Conservation (phyloP, 2,329 filamentous ascomycete genomes). For the Emergomyces orientalis region DNA sequence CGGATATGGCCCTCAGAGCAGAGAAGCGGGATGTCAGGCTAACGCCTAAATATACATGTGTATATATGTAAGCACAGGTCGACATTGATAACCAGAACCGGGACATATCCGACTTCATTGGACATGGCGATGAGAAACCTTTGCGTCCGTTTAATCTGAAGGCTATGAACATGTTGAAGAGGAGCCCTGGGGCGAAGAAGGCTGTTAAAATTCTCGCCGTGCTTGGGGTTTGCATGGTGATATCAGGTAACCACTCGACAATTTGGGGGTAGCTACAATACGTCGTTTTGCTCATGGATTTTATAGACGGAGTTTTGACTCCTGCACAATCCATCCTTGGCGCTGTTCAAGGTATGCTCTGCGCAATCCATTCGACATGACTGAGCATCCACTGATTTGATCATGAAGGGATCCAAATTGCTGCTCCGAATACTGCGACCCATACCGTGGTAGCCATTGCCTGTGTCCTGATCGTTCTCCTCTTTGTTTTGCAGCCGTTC, state of each 20-base stretch:
- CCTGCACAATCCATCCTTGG: slow-evolving; percentile 50
- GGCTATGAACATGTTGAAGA: slow-evolving; percentile 41
- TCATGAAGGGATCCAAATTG: slow-evolving; percentile 14
- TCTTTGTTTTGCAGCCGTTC: slow-evolving; percentile 48
- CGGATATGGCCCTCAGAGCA: neutral
- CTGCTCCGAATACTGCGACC: slow-evolving; percentile 11
- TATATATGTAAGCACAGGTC: slow-evolving; percentile 24
- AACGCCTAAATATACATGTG: slow-evolving; percentile 1
- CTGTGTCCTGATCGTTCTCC: slow-evolving; percentile 33
- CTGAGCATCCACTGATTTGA: neutral
- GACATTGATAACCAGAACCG: slow-evolving; percentile 45
- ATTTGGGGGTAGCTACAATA: too few species aligned
- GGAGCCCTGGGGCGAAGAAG: slow-evolving; percentile 37
- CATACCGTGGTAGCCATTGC: slow-evolving; percentile 14
- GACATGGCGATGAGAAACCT: slow-evolving; percentile 37
- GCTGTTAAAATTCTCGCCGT: slow-evolving; percentile 36
- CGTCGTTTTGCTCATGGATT: neutral
- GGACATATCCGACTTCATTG: slow-evolving; percentile 38
- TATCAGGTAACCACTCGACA: slow-evolving; percentile 30
- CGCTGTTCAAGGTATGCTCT: slow-evolving; percentile 41
- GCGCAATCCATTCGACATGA: neutral
- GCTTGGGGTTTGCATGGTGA: slow-evolving; percentile 46
- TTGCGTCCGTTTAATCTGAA: slow-evolving; percentile 35
- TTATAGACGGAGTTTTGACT: slow-evolving; percentile 44
- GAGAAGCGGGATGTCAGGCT: slow-evolving; percentile 1